A percentile compares a stretch with the other conserved stretches of the same genome.
These are phyloP conservation scores for Xylariaceae sp. DNA, from an alignment of 2,329 filamentous ascomycete genomes.

Conservation along the genomic window DNA sequence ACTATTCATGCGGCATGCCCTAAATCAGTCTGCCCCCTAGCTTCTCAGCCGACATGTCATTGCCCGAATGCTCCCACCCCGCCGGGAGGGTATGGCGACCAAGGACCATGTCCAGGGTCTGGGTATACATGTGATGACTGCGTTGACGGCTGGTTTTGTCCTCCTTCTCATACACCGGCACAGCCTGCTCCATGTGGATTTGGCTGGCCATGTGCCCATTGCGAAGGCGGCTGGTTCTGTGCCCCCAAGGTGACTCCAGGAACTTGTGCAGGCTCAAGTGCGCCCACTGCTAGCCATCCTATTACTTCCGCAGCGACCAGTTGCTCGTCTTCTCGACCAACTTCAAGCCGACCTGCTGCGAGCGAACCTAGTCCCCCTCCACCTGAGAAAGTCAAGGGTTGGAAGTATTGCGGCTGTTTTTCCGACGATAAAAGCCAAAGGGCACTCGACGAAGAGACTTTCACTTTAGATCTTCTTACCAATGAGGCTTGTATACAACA, in stretches of 20 bases:
- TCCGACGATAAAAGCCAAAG: slow-evolving; percentile 25
- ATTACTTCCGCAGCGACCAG: not conserved
- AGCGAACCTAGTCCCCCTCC: slow-evolving; percentile 19
- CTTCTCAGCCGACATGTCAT: slow-evolving; percentile 19
- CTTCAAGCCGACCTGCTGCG: slow-evolving; percentile 3
- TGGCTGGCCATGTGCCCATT: slow-evolving; percentile 36
- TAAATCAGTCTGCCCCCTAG: slow-evolving; percentile 10
- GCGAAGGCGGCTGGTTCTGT: slow-evolving; percentile 36
- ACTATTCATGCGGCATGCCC: slow-evolving; percentile 23
- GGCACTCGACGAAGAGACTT: slow-evolving; percentile 21
- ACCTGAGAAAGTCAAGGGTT: slow-evolving; percentile 23
- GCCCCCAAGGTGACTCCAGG: slow-evolving; percentile 26
- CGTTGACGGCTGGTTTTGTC: slow-evolving; percentile 36
- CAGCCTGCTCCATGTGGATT: slow-evolving; percentile 34
- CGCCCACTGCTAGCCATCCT: slow-evolving; percentile 9
- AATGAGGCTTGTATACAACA: slow-evolving; percentile 41
- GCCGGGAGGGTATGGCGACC: slow-evolving; percentile 15
- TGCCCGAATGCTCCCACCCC: slow-evolving; percentile 18
- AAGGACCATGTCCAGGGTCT: slow-evolving; percentile 33
- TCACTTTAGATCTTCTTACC: slow-evolving; percentile 21
- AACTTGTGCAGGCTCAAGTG: slow-evolving; percentile 15
- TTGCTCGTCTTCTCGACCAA: not conserved
- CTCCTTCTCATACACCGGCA: slow-evolving; percentile 33
- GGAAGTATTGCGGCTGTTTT: slow-evolving; percentile 33
- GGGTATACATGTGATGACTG: slow-evolving; percentile 36